Conservation (phyloP, 495 filamentous ascomycete genomes). For the Trichoderma orchidacearum region DNA sequence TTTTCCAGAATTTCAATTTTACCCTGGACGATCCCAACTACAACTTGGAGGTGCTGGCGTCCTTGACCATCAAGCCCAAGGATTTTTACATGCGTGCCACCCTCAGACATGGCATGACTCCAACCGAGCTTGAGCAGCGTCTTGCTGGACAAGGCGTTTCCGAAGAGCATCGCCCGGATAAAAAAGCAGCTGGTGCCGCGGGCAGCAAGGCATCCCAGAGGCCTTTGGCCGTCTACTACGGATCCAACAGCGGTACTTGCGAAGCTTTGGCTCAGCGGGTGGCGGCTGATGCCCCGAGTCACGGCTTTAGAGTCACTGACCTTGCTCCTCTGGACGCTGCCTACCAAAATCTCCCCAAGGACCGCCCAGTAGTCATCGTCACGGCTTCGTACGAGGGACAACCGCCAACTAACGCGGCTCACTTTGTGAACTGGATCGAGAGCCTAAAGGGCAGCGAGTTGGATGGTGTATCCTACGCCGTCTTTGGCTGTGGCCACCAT, state of each 20-base stretch:
- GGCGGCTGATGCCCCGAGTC: conserved; percentile 34
- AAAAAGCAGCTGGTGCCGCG: not conserved
- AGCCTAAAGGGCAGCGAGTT: conserved; percentile 25
- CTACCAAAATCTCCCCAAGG: conserved; percentile 38
- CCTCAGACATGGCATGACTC: conserved; percentile 37
- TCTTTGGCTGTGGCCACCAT: conserved; percentile 39
- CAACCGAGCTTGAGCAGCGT: conserved; percentile 34
- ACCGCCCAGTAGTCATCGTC: conserved; percentile 47
- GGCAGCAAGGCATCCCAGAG: not conserved
- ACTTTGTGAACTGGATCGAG: conserved; percentile 51
- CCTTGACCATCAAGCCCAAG: conserved; percentile 55
- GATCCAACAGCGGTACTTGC: conserved; percentile 57
- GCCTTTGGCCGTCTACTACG: conserved; percentile 48
- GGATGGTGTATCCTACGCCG: conserved; percentile 39
- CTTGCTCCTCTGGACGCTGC: conserved; percentile 37
- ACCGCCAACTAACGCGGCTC: conserved; percentile 53
- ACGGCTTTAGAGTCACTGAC: conserved; percentile 34
- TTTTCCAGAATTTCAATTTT: conserved; percentile 45
- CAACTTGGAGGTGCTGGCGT: conserved; percentile 43
- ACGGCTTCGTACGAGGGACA: conserved; percentile 47
- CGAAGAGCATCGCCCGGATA: not conserved
- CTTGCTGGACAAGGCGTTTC: conserved; percentile 18
- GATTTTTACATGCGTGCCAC: conserved; percentile 48
- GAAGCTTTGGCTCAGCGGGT: conserved; percentile 46
- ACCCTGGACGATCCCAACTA: conserved; percentile 38